A percentile compares a stretch with the other conserved stretches of the same genome.
Conservation (phyloP, 2,329 filamentous ascomycete genomes). For the Lachnellula arida region DNA sequence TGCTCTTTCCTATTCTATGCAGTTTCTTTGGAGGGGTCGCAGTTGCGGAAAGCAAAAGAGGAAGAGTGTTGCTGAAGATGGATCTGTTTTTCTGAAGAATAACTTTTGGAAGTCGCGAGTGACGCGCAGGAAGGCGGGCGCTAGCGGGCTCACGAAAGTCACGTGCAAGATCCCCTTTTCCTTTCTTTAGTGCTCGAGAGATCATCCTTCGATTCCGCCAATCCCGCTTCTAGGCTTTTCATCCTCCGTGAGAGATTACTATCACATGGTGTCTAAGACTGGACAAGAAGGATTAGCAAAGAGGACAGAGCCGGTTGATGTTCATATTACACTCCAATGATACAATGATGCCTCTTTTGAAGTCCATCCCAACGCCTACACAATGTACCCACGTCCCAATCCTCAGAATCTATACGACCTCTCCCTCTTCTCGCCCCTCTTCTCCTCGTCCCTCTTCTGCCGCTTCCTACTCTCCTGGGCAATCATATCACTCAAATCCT, state of each 20-base stretch:
- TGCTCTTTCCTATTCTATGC: too few species aligned
- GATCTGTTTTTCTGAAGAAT: not conserved
- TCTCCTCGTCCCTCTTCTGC: conserved; percentile 81
- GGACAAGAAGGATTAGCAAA: not conserved
- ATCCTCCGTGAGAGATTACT: too few species aligned
- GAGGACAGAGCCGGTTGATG: not conserved
- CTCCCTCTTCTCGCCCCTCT: conserved; percentile 54
- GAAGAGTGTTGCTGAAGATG: not conserved
- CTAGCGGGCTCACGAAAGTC: not conserved
- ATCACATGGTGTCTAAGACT: not conserved
- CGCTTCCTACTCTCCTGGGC: conserved; percentile 87
- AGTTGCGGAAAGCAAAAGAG: not conserved
- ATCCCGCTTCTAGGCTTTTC: too few species aligned
- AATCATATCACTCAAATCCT: conserved; percentile 95
- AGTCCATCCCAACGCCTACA: not conserved
- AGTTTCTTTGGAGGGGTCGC: not conserved
- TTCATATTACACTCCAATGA: conserved; percentile 13
- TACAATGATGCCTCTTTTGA: conserved; percentile 7
- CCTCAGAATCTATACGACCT: conserved; percentile 29
- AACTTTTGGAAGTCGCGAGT: not conserved
- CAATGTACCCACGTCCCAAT: not conserved
- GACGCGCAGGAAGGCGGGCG: not conserved
- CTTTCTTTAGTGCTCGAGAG: too few species aligned
- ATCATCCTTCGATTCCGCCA: too few species aligned
- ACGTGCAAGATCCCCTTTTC: too few species aligned